Evolutionary conservation across 2,329 filamentous ascomycete species (phyloP), one percentile per base, ranked within the genome.

Genomic region (Colletotrichum salicis): DNA sequence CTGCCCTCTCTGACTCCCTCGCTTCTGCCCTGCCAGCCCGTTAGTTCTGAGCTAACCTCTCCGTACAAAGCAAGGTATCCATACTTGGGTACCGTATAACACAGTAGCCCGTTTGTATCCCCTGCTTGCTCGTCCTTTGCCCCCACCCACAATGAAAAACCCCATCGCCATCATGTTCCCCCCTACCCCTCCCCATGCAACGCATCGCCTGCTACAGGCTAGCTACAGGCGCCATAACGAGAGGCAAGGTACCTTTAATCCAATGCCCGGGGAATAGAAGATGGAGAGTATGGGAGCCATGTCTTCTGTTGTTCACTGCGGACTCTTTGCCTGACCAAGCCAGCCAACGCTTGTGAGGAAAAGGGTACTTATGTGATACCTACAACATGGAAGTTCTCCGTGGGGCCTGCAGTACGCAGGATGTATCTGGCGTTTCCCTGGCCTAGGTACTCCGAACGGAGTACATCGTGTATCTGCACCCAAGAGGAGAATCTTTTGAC

Each of bases 191-290:
- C 62, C 45, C 35, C 58, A 35, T 71, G 58, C 51, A 68, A 63
- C 68, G 27, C 64, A 71, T 59, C 58, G 64, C 58, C 56, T 67
- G 68, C 51, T 62, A 45, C 52, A 62, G 64, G 64, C 37, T 71
- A 71, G 68, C 35, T 31, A 62, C 51, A 33, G 51, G 24, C 57
- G 33, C 57, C 52, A 63, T 48, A 22, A 66, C 27, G 61, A 55
- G 37, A 41, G 15, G 37, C 15, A 41, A 41, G 37, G 37, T 48
- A 15, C 15, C 31, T 55, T 12, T 54, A 29, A 55, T 55, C 12
- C 27, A 29, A 55, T 13, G 52, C 27, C 41, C 6, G 41, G 41
- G 41, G 37, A 37, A 37, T 13, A 19, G 37, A 41, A 41, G 13
- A 41, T 41, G 37, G 13, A 41, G 13, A 41, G 37, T 12, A 62